A percentile compares a stretch with the other conserved stretches of the same genome.
These are phyloP conservation scores for Pseudocercospora cruenta DNA, from an alignment of 2,329 filamentous ascomycete genomes.

Conservation along the genomic window DNA sequence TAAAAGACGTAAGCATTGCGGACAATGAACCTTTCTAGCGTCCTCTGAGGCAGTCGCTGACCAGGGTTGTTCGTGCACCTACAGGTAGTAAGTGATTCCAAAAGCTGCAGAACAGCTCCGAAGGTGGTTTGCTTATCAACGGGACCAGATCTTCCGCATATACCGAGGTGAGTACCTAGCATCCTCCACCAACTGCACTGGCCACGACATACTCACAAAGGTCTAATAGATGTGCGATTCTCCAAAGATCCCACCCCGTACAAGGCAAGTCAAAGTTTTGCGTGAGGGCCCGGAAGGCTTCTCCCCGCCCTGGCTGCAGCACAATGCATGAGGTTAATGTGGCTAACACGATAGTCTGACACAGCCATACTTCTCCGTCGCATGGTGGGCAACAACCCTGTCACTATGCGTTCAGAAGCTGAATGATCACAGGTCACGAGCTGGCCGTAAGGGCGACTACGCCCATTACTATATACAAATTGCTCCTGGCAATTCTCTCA, in stretches of 20 bases:
- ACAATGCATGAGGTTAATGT: slow-evolving; percentile 11
- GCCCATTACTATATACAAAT: slow-evolving; percentile 87
- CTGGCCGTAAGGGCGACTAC: slow-evolving; percentile 83
- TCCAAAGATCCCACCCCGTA: slow-evolving; percentile 84
- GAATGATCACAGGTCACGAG: slow-evolving; percentile 63
- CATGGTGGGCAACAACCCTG: slow-evolving; percentile 58
- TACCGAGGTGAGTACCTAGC: slow-evolving; percentile 58
- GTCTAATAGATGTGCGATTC: slow-evolving; percentile 71
- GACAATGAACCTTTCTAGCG: background rate
- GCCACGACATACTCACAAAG: background rate
- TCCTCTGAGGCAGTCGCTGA: background rate
- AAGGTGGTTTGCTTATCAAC: background rate
- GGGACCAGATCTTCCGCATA: slow-evolving; percentile 71
- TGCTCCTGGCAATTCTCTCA: slow-evolving; percentile 70
- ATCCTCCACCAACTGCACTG: background rate
- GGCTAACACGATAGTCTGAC: slow-evolving; percentile 24
- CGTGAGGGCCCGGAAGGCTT: background rate
- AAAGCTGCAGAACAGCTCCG: background rate
- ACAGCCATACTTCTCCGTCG: slow-evolving; percentile 79
- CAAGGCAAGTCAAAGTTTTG: slow-evolving; percentile 69
- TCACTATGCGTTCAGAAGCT: slow-evolving; percentile 6
- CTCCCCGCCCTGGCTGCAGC: slow-evolving; percentile 4
- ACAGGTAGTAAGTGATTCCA: slow-evolving; percentile 42
- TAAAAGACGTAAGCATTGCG: slow-evolving; percentile 67
- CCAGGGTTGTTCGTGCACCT: background rate